Base-by-base conservation (phyloP, 1,284 basidiomycete species). In the Ustilago esculenta region DNA sequence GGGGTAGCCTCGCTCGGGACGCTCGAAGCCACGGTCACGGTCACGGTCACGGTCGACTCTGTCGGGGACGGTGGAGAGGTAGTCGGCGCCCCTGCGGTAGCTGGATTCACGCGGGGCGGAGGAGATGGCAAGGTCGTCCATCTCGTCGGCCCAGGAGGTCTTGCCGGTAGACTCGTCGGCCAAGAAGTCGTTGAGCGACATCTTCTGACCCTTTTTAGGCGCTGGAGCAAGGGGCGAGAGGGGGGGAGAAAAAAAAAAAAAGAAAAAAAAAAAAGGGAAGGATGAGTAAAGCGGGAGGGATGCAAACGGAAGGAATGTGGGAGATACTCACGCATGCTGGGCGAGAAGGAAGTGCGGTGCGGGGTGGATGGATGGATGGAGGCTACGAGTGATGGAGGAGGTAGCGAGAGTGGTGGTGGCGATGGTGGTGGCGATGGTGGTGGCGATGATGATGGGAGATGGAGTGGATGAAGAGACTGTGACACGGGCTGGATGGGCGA, bases 101-200 rank as follows among this genome's bases (percentile, higher is more conserved):
- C 53, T 47, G 27, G 56, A 50, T 20, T 70, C 60, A 25, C 67
- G 60, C 14, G 67, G 67, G 44, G 49, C 72, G 51, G 76, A 76
- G 18, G 77, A 69, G 42, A 69, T 67, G 42, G 78, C 75, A 20
- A 81, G 69, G 42, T 81, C 79, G 63, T 78, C 79, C 55, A 81
- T 67, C 45, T 81, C 80, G 45, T 81, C 80, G 20, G 80, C 80
- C 80, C 80, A 81, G 12, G 79, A 77, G 10, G 74, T 73, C 51
- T 68, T 79, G 51, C 79, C 79, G 39, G 75, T 73, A 7, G 69
- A 56, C 56, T 79, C 75, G 45, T 80, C 80, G 51, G 72, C 65
- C 39, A 80, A 60, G 58, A 81, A 81, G 57, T 80, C 80, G 53
- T 65, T 73, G 39, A 81, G 72, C 40, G 75, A 61, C 65, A 79